These are phyloP conservation scores for Hemileccinum rubropunctum DNA, from an alignment of 768 basidiomycete species.

Conservation along the genomic window DNA sequence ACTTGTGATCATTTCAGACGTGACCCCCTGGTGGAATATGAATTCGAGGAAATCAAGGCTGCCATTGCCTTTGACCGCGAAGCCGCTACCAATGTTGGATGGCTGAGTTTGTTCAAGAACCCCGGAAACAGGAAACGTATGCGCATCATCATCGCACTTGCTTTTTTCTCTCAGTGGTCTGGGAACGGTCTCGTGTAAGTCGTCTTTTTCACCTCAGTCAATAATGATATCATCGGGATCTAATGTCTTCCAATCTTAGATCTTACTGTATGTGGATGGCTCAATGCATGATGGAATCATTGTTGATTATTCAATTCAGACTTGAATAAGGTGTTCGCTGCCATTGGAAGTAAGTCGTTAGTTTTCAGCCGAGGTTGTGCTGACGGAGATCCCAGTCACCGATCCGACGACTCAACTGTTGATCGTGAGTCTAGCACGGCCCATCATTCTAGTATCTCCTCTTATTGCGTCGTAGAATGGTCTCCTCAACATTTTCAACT, in stretches of 20 bases:
- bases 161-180: constrained; percentile 60
- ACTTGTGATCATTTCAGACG: not conserved
- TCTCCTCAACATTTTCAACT: constrained; percentile 53
- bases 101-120: constrained; percentile 44
- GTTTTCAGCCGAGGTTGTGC: not conserved
- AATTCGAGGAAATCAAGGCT: constrained; percentile 64
- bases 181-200: constrained; percentile 47
- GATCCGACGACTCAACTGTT: constrained; percentile 43
- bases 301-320: constrained; percentile 22
- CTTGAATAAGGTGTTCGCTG: constrained; percentile 51
- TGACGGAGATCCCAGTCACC: constrained; percentile 32
- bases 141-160: constrained; percentile 55
- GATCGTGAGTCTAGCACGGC: constrained; percentile 28
- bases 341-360: constrained; percentile 44
- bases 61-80: constrained; percentile 46
- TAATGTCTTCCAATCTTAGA: not conserved
- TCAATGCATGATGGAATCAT: not conserved
- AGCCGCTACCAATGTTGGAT: constrained; percentile 42
- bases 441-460: not conserved
- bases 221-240: not conserved
- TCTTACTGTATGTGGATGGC: constrained; percentile 27
- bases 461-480: constrained; percentile 40
- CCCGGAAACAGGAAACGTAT: constrained; percentile 53
- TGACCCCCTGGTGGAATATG: constrained; percentile 51
- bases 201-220: not conserved